A percentile compares a stretch with the other conserved stretches of the same genome.
These are phyloP conservation scores for Corylus americana DNA, from an alignment of 306 rosid genomes.

Conservation along the genomic window DNA sequence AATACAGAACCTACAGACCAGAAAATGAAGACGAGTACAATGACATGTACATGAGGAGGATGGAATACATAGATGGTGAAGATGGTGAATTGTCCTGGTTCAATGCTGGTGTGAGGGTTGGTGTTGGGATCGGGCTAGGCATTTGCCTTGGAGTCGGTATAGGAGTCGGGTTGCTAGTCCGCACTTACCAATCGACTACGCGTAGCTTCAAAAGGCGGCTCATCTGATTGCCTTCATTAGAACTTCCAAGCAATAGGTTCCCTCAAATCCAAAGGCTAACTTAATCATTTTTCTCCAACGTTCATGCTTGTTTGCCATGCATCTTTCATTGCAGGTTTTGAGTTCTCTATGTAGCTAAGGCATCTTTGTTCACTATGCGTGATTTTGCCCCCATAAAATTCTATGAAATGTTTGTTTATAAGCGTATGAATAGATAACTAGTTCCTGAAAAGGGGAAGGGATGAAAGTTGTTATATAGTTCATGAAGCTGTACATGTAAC, in stretches of 20 bases:
- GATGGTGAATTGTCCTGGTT: slow-evolving; percentile 71
- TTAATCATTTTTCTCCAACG: neutral
- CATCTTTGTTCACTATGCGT: slow-evolving; percentile 1
- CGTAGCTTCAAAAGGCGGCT: slow-evolving; percentile 48
- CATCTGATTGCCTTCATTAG: slow-evolving; percentile 25
- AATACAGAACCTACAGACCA: slow-evolving; percentile 39
- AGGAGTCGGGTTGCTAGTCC: slow-evolving; percentile 52
- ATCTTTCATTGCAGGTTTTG: slow-evolving; percentile 25
- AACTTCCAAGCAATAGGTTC: neutral
- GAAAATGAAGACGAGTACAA: slow-evolving; percentile 50
- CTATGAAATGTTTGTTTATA: slow-evolving; percentile 27
- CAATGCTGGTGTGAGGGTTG: slow-evolving; percentile 75
- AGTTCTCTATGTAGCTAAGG: slow-evolving; percentile 35
- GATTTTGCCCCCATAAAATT: slow-evolving; percentile 11
- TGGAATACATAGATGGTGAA: slow-evolving; percentile 47
- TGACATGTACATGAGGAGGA: slow-evolving; percentile 39
- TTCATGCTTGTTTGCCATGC: slow-evolving; percentile 9
- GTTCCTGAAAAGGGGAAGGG: slow-evolving; percentile 23
- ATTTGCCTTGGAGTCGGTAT: slow-evolving; percentile 60
- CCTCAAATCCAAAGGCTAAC: slow-evolving; percentile 24
- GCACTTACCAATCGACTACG: slow-evolving; percentile 55
- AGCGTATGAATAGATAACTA: slow-evolving; percentile 16
- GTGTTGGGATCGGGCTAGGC: slow-evolving; percentile 69
- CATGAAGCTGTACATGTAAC: neutral
- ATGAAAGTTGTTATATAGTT: neutral